Evolutionary conservation across 179 eudicot species (phyloP), one percentile per base, ranked within the genome.

Genomic region (Drosera spatulata): DNA sequence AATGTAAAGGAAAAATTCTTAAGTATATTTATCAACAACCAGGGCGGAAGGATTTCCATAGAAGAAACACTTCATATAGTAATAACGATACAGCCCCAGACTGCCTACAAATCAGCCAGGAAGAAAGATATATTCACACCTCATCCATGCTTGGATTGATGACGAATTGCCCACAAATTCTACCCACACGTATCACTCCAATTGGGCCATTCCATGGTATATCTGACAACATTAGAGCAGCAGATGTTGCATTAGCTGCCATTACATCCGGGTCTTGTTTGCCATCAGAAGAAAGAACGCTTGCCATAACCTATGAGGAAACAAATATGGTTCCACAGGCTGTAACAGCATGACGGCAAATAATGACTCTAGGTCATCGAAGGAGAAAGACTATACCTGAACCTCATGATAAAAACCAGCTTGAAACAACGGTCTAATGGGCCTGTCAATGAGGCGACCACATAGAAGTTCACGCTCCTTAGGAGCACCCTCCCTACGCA

Each of bases 401-500:
- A 93, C 99, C 51, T 93, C 99, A 68, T 93, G 99, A 76, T 80
- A 93, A 70, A 93, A 93, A 56, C 99, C 99, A 62, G 79, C 55
- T 14, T 95, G 96, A 73, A 93, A 93, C 75, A 93, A 88, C 13
- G 99, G 99, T 42, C 96, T 77, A 60, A 93, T 86, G 10, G 99
- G 99, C 50, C 96, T 75, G 73, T 93, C 99, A 73, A 93, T 93
- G 62, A 93, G 75, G 38, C 99, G 93, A 41, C 96, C 99, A 65
- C 93, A 85, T 71, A 93, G 66, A 63, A 93, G 93, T 61, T 93
- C 96, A 9, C 99, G 89, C 75, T 93, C 99, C 86, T 83, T 93
- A 3, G 99, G 99, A 74, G 99, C 96, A 59, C 99, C 99, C 75
- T 93, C 99, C 69, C 99, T 81, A 63, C 99, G 78, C 96, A 93